phyloP scores from a whole-genome alignment of 768 basidiomycete genomes.

The Paxillus ammoniavirescens region DNA sequence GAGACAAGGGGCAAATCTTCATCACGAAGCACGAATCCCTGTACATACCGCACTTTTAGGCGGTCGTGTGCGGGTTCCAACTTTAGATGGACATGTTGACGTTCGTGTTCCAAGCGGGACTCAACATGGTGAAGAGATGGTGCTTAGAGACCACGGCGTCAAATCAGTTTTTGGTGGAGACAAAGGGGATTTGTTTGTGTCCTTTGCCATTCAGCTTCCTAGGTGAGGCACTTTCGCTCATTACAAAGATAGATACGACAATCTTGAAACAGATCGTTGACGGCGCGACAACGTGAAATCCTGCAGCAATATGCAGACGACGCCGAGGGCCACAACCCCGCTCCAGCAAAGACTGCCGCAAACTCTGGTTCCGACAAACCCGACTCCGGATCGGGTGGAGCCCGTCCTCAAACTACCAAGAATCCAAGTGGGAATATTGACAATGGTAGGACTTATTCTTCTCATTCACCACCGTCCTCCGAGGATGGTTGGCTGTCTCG shows the following conservation, averaged over 20 bases:
- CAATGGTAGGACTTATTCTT: conserved; percentile 78
- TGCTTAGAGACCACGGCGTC: conserved; percentile 85
- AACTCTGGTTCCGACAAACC: conserved; percentile 12
- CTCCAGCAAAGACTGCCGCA: conserved; percentile 9
- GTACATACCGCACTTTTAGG: conserved; percentile 92
- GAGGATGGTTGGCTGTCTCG: conserved; percentile 68
- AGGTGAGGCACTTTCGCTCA: conserved; percentile 54
- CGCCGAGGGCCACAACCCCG: conserved; percentile 63
- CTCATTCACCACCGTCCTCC: conserved; percentile 51
- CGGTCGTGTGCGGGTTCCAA: conserved; percentile 88
- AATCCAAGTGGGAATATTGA: conserved; percentile 33
- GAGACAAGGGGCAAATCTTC: conserved; percentile 88
- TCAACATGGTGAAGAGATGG: conserved; percentile 97
- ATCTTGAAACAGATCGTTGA: conserved; percentile 60
- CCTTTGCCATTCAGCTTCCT: conserved; percentile 85
- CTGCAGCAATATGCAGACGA: conserved; percentile 91
- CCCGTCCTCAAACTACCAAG: conserved; percentile 20
- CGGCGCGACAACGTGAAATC: conserved; percentile 80
- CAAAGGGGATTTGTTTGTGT: conserved; percentile 85
- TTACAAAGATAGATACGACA: conserved; percentile 7
- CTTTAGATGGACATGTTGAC: conserved; percentile 93
- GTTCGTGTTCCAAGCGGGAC: conserved; percentile 91
- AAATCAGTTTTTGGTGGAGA: conserved; percentile 54
- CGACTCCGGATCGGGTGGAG: conserved; percentile 15
- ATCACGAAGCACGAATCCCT: conserved; percentile 88